Evolutionary conservation across 257 asterid species (phyloP), one percentile per base, ranked within the genome.

Genomic region (Cordia subcordata): DNA sequence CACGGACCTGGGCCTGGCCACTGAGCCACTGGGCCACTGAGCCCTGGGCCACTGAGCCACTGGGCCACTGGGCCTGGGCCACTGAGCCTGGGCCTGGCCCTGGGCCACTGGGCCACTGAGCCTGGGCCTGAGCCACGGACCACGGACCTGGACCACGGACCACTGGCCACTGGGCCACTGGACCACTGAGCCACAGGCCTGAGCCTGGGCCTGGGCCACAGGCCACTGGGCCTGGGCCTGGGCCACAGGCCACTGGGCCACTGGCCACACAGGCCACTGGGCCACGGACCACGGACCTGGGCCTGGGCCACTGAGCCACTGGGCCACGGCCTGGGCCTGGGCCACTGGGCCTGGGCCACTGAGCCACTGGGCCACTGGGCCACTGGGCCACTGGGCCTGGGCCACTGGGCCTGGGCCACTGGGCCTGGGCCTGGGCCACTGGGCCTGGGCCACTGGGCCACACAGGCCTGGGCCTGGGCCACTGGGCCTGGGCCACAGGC

Each of bases 21-120:
- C 53, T 15, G 16, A 17, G 53, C 53, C 53, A 9, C 8, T 11
- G 53, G 53, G 13, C 53, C 13, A 11, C 53, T 8, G 17, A n/a
- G 53, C 53, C 53, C 5, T 8, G 5, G 53, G 53, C 53, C 53
- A 49, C 53, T 49, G 53, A n/a, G 53, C 53, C 53, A 9, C 8
- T n/a, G 53, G 12, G 17, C 53, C 53, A 49, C 53, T 49, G 53
- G 16, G 53, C 53, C 53, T 8, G 53, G 16, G 53, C 13, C 53
- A 49, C 53, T 49, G 53, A 49, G 53, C 53, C 53, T 17, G 5
- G 53, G n/a, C 8, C 53, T n/a, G 17, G 13, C 17, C 8, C 53
- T 8, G 5, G 53, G 53, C 53, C 53, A 49, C 53, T 49, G 53
- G 16, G 53, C 53, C 53, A 49, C 53, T 49, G 53, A n/a, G 53